A percentile compares a stretch with the other conserved stretches of the same genome.
Evolutionary conservation across 176 grass and related monocot species (phyloP).

Genomic region (Hordeum marinum): DNA sequence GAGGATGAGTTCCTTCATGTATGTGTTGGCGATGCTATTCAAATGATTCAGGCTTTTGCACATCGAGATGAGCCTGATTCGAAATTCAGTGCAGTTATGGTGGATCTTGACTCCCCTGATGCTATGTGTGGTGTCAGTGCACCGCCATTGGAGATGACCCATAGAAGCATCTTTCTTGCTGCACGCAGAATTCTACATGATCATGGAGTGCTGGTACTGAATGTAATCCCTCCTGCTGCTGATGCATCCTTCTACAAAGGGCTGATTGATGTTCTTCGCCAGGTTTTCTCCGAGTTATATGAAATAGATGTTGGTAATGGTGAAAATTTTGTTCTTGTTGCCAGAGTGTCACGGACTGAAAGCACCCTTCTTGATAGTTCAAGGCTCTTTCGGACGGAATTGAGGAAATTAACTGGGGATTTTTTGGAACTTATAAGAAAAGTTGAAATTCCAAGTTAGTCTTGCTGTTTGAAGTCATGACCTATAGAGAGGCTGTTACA

Average conservation of each 20-base stretch:
- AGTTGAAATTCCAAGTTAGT: constrained; percentile 19
- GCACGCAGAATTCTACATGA: constrained; percentile 35
- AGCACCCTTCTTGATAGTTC: neutral
- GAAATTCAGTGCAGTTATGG: constrained; percentile 56
- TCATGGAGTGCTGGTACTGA: constrained; percentile 60
- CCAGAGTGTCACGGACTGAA: constrained; percentile 35
- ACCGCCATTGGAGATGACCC: constrained; percentile 62
- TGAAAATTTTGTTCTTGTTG: constrained; percentile 62
- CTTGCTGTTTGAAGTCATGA: neutral
- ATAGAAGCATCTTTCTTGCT: constrained; percentile 41
- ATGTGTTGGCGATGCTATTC: constrained; percentile 60
- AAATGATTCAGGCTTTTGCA: constrained; percentile 40
- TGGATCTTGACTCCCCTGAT: constrained; percentile 78
- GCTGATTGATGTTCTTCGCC: constrained; percentile 43
- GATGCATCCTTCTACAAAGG: constrained; percentile 55
- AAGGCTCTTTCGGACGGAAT: constrained; percentile 22
- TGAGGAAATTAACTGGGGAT: constrained; percentile 43
- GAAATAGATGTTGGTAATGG: constrained; percentile 73
- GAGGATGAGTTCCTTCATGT: constrained; percentile 64
- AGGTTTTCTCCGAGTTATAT: constrained; percentile 59
- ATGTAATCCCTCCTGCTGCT: constrained; percentile 61
- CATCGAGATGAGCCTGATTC: neutral
- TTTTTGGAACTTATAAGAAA: constrained; percentile 40
- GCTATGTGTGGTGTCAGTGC: constrained; percentile 56
- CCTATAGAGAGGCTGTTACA: neutral